Evolutionary conservation across 2,329 filamentous ascomycete genomes (phyloP).

Genomic region (Colletotrichum cereale): DNA sequence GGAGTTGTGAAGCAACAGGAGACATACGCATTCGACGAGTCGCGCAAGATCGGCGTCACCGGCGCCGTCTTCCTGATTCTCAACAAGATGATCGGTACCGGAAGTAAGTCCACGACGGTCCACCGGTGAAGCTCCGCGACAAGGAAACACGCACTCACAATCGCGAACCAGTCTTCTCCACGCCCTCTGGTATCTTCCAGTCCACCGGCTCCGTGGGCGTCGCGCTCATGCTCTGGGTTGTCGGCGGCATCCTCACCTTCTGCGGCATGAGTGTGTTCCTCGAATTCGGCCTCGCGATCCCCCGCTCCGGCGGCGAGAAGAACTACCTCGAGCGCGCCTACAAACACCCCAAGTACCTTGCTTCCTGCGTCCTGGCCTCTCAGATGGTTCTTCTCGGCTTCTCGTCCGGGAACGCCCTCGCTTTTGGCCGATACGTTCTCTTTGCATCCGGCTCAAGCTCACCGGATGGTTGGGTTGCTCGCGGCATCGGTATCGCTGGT

Average conservation of each 20-base stretch:
- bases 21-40: slow-evolving; percentile 54
- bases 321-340: slow-evolving; percentile 76
- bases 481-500: slow-evolving; percentile 67
- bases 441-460: slow-evolving; percentile 62
- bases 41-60: slow-evolving; percentile 64
- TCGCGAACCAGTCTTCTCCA: slow-evolving; percentile 61
- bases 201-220: slow-evolving; percentile 65
- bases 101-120: slow-evolving; percentile 56
- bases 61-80: slow-evolving; percentile 67
- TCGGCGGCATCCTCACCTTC: slow-evolving; percentile 64
- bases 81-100: slow-evolving; percentile 71
- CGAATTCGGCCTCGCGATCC: slow-evolving; percentile 73
- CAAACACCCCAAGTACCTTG: slow-evolving; percentile 67
- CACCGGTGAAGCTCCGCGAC: not conserved
- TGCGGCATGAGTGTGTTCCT: slow-evolving; percentile 72
- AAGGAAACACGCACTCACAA: slow-evolving; percentile 9
- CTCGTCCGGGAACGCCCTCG: slow-evolving; percentile 69
- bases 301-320: slow-evolving; percentile 73
- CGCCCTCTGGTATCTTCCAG: slow-evolving; percentile 64
- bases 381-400: slow-evolving; percentile 74
- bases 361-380: slow-evolving; percentile 69
- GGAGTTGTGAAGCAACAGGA: slow-evolving; percentile 43
- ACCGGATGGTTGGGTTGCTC: slow-evolving; percentile 67
- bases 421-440: slow-evolving; percentile 70
- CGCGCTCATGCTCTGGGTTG: slow-evolving; percentile 51